Evolutionary conservation across 305 asterid genomes (phyloP).

Genomic region (Plantago lanceolata): DNA sequence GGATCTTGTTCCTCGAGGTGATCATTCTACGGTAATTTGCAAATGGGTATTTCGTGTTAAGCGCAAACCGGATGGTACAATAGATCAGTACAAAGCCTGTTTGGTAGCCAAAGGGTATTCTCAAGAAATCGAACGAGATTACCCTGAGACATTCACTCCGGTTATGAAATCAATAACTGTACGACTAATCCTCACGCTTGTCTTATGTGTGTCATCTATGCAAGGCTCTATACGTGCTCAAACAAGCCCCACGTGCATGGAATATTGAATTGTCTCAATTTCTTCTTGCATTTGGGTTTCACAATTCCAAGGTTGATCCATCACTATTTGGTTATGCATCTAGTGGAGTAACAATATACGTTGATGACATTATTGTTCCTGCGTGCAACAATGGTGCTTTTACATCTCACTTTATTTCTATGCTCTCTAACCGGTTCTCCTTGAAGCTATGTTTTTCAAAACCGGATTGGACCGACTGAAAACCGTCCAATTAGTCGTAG

Average conservation of each 20-base stretch:
- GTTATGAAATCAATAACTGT: background rate
- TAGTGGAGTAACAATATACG: background rate
- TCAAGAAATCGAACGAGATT: background rate
- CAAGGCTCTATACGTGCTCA: background rate
- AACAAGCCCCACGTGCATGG: slow-evolving; percentile 1
- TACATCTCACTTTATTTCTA: background rate
- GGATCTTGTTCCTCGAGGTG: background rate
- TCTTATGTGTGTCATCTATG: background rate
- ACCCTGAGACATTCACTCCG: background rate
- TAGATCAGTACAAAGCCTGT: background rate
- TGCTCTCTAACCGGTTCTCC: background rate
- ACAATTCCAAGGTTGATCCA: background rate
- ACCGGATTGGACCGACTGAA: too few species aligned
- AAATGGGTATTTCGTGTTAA: too few species aligned
- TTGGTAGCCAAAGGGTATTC: background rate
- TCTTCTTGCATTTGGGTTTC: background rate
- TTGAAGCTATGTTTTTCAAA: too few species aligned
- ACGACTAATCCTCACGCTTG: background rate
- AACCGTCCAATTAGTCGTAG: too few species aligned
- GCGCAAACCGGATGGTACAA: too few species aligned
- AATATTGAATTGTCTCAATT: background rate
- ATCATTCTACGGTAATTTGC: too few species aligned
- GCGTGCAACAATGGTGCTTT: background rate
- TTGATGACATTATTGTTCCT: background rate
- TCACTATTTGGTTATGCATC: background rate